Base-by-base conservation (phyloP, 768 basidiomycete genomes). In the Leccinum boreale region DNA sequence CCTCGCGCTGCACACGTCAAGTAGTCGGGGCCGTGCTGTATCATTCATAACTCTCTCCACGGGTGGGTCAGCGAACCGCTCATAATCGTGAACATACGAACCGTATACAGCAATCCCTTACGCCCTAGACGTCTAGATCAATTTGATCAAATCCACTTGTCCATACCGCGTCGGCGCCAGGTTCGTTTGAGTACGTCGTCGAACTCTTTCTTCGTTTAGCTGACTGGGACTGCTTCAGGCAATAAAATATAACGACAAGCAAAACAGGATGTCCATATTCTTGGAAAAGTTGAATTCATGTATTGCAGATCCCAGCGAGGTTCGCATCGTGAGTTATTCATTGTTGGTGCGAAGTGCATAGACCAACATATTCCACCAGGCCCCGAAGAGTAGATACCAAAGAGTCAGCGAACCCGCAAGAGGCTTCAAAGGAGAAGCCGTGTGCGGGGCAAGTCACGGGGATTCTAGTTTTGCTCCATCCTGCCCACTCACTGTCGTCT, bases 231-330 rank as follows among this genome's bases (percentile, higher is more conserved):
- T n/a, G 31, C 17, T 26, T 28, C 49, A 70, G 64, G 26, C 24
- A 15, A 50, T 46, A 28, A 44, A 57, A 39, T 29, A 51, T 21
- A 19, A 58, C n/a, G 47, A 55, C 17, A 55, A 59, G 44, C 50
- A 64, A 49, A 61, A 60, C 10, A 52, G 28, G 14, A 11, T 55
- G 15, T 56, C 50, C 11, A 59, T 31, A 58, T 52, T 60, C 11
- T 55, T 52, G 24, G 49, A 50, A 51, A 52, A 49, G 3, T 46
- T 70, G 42, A 70, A 62, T 55, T 63, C 67, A 42, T 70, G 67
- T 50, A 60, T 66, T 42, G 59, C 64, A 8, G 53, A 62, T 8
- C 58, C 56, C 45, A 57, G 58, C 23, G 58, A 70, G 15, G 31
- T 45, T 6, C 55, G 58, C 42, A 1, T 39, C 28, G 67, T 70